Evolutionary conservation across 1,284 basidiomycete genomes (phyloP), one percentile per base, ranked within the genome.

Genomic region (Pholiota adiposa): DNA sequence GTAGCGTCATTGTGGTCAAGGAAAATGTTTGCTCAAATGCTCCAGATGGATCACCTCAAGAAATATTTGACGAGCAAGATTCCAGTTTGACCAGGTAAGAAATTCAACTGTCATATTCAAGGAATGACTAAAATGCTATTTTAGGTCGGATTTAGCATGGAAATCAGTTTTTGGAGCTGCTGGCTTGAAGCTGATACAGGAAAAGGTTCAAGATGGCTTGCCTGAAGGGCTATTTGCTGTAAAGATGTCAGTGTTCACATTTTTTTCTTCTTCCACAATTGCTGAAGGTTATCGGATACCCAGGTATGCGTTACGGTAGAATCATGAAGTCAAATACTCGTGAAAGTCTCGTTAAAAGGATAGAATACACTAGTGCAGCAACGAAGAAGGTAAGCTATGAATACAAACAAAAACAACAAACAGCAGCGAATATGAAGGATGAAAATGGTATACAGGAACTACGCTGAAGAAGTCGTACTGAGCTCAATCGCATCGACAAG

Each of bases 11-110:
- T 58, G 79, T 97, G 21, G 87, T 96, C 50, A 98, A 98, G 74
- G 96, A 98, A 75, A 98, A 98, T 72, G 69, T 90, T n/a, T 96
- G 93, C 70, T 70, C 76, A 4, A 85, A 93, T 67, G 65, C 65
- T 1, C 73, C 77, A 23, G 84, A 85, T 50, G 86, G 83, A 0
- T 73, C 75, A 5, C 78, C 87, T 0, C 78, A 80, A 14, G 81
- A 83, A n/a, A 75, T 89, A 16, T 93, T 94, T 68, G 96, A 97
- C 68, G 85, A 89, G 61, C 80, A 90, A 61, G 96, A 98, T 75
- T 95, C 93, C 12, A 96, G 92, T 69, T 77, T 96, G 70, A 97
- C 93, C 9, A 85, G 96, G 95, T 83, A 23, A 40, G 66, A 40
- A 7, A 34, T 43, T 16, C 19, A 12, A 8, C 36, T 29, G 29